Evolutionary conservation across 2,329 filamentous ascomycete genomes (phyloP), one percentile per base, ranked within the genome.

Genomic region (Phaeosphaeria sp.): DNA sequence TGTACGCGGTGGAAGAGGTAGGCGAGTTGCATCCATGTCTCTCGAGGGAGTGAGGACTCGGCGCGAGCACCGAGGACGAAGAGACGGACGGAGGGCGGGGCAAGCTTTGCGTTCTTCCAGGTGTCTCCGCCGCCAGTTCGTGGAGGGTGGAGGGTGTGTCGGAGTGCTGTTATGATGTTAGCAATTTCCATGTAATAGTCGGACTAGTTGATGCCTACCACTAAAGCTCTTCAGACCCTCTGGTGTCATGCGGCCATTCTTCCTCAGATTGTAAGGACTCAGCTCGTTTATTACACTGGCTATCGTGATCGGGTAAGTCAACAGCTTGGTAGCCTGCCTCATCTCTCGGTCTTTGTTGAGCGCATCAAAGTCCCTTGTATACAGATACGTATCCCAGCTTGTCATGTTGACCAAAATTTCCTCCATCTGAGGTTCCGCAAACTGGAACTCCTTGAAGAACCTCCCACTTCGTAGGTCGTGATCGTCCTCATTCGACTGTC

Each of bases 351-450:
- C 93, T 60, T 93, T 88, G 75, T 99, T 93, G 73, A 99, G 89
- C 5, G 96, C 96, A 65, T 90, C 86, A 71, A 95, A 98, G 69
- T 96, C 90, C 71, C 95, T 85, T 2, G 93, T 96, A 75, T 97
- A 99, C 72, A 99, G 82, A 68, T 96, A 92, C 0, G 95, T 98
- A 77, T 99, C 95, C 95, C 95, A 99, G 77, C 96, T 99, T 44
- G 90, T 96, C 90, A 99, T 93, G 79, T 99, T 99, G 65, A 97
- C 87, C 65, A 95, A 84, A 33, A 93, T 91, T 76, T 97, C 94
- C 64, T 97, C 93, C 75, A 97, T 88, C 80, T 97, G 93, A 54
- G 89, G 84, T 15, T 90, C 91, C 0, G 95, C 93, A 73, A 97
- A 96, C 60, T 93, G 88, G 72, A 96, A 98, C 77, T 99, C 96